A percentile compares a stretch with the other conserved stretches of the same genome.
Conservation (phyloP, 2,329 filamentous ascomycete species). For the Fusarium sterilihyphosum region DNA sequence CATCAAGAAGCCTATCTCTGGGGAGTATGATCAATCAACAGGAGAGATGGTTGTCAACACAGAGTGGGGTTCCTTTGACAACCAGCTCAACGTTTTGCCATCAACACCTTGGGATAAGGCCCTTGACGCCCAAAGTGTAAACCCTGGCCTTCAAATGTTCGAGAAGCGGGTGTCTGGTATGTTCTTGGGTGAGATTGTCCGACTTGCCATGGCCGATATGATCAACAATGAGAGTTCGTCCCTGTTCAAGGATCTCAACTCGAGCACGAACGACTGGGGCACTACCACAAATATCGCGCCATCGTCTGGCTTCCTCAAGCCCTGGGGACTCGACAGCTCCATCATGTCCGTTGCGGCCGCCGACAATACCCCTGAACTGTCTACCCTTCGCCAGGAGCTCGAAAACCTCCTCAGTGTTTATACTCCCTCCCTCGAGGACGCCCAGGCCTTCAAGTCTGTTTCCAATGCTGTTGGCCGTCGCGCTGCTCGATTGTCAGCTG, state of each 20-base stretch:
- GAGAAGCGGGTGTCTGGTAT: constrained; percentile 98
- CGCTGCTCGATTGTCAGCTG: constrained; percentile 86
- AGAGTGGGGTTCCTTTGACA: constrained; percentile 99
- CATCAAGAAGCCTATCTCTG: constrained; percentile 79
- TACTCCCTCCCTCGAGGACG: constrained; percentile 82
- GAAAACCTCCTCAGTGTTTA: constrained; percentile 80
- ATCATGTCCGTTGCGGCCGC: constrained; percentile 88
- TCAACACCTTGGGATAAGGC: constrained; percentile 83
- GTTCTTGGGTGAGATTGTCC: constrained; percentile 95
- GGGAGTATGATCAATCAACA: constrained; percentile 79
- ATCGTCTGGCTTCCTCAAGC: constrained; percentile 74
- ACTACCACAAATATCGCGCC: constrained; percentile 76
- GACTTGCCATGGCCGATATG: constrained; percentile 78
- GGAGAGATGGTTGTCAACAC: constrained; percentile 98
- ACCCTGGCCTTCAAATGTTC: constrained; percentile 97
- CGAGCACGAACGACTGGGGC: constrained; percentile 73
- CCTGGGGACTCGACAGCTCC: constrained; percentile 92
- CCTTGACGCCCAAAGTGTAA: constrained; percentile 83
- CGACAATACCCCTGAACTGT: constrained; percentile 78
- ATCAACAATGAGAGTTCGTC: constrained; percentile 72
- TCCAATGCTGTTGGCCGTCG: constrained; percentile 87
- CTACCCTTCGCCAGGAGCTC: constrained; percentile 79
- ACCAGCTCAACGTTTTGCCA: constrained; percentile 87
- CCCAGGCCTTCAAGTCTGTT: constrained; percentile 85
- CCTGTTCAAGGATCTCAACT: constrained; percentile 81